A percentile compares a stretch with the other conserved stretches of the same genome.
Conservation (phyloP, 148 eudicot genomes). For the Selenicereus undatus region DNA sequence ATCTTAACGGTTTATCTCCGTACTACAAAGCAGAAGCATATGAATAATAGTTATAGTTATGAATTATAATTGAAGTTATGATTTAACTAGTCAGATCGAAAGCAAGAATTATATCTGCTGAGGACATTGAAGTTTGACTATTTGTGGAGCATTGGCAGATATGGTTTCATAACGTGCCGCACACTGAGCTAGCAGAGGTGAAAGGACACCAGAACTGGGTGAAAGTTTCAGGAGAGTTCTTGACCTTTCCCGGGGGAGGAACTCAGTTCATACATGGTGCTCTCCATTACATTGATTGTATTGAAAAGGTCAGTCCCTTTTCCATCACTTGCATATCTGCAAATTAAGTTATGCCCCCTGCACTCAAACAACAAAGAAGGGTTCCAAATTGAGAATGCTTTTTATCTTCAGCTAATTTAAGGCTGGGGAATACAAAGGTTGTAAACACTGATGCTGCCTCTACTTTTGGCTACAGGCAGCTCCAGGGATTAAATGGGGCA, state of each 20-base stretch:
- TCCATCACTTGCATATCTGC: background rate
- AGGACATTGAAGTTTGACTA: background rate
- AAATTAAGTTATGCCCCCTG: background rate
- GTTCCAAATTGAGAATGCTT: background rate
- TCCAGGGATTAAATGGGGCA: conserved; percentile 75
- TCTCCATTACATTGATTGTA: conserved; percentile 64
- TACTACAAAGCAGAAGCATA: background rate
- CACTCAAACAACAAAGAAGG: background rate
- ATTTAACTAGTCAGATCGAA: background rate
- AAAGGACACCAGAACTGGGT: conserved; percentile 93
- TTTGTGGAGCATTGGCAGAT: conserved; percentile 42
- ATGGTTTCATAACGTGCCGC: conserved; percentile 86
- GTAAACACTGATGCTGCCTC: background rate
- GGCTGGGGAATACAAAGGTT: background rate
- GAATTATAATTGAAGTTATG: background rate
- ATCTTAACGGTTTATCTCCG: no score
- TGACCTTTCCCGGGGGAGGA: conserved; percentile 85
- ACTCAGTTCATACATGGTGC: conserved; percentile 90
- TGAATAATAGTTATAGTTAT: background rate
- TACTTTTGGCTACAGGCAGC: conserved; percentile 41
- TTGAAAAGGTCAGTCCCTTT: conserved; percentile 46
- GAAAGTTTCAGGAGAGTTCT: conserved; percentile 59
- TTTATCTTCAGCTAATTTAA: background rate
- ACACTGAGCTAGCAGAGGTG: conserved; percentile 56
- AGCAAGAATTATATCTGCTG: background rate